Percentiles rank a stretch among this genome's conserved stretches.
Evolutionary conservation across 148 eudicot species (phyloP).

Genomic region (Agrostemma githago): DNA sequence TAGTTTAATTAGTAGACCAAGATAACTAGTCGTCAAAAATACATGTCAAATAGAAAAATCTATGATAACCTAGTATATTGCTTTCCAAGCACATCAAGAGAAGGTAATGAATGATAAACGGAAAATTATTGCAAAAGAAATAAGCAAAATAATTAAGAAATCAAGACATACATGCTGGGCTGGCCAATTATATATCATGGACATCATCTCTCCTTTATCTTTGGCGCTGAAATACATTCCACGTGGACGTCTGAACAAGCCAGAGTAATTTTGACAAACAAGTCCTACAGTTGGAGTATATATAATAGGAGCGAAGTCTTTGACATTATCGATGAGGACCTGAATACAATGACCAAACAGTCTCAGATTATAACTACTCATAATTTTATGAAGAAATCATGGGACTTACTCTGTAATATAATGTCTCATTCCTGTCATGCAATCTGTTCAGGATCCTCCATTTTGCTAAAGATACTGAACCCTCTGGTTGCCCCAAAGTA

Average conservation of each 20-base stretch:
- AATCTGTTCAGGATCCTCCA: conserved; percentile 96
- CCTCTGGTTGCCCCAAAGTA: conserved; percentile 62
- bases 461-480: conserved; percentile 68
- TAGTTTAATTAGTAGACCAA: background rate
- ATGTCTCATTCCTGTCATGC: conserved; percentile 94
- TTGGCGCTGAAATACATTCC: conserved; percentile 99
- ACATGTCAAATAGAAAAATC: background rate
- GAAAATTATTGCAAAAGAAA: background rate
- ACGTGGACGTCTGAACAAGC: conserved; percentile 97
- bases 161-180: conserved; percentile 53
- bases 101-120: background rate
- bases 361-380: conserved; percentile 22
- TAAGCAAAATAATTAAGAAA: background rate
- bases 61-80: background rate
- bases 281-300: conserved; percentile 99
- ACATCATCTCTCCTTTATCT: conserved; percentile 99
- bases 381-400: conserved; percentile 13
- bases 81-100: background rate
- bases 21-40: background rate
- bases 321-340: conserved; percentile 91
- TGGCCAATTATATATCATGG: conserved; percentile 97
- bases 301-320: conserved; percentile 91
- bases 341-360: conserved; percentile 36
- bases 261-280: conserved; percentile 98
- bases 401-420: conserved; percentile 82